Percentiles rank a stretch among this genome's conserved stretches.
phyloP scores from a whole-genome alignment of 2,329 filamentous ascomycete species.

The Sordariomycetes sp. region DNA sequence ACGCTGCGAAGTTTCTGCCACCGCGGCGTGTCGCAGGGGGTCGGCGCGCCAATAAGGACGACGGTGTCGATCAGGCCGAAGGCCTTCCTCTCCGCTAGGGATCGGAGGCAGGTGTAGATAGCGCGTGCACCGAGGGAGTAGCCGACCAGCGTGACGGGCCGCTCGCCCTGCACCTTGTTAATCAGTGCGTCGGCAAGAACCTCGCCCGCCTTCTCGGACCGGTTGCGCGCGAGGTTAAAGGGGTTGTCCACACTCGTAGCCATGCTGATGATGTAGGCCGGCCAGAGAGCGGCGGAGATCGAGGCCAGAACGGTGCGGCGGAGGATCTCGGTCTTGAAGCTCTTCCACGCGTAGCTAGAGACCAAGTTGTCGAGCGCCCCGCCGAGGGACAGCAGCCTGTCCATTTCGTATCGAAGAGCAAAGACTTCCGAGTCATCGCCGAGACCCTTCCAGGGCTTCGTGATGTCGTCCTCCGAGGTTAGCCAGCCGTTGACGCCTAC shows the following conservation, averaged over 20 bases:
- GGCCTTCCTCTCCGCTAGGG: conserved; percentile 63
- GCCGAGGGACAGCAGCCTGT: conserved; percentile 66
- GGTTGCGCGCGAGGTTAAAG: conserved; percentile 64
- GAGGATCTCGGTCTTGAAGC: conserved; percentile 65
- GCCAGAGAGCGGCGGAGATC: conserved; percentile 59
- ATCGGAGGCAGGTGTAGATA: conserved; percentile 72
- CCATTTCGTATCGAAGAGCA: conserved; percentile 73
- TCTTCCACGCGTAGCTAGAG: conserved; percentile 62
- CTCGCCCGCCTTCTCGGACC: conserved; percentile 69
- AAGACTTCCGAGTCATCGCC: conserved; percentile 67
- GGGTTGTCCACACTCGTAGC: conserved; percentile 69
- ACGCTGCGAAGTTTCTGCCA: conserved; percentile 72
- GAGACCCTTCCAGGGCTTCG: conserved; percentile 69
- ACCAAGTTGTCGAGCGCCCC: conserved; percentile 63
- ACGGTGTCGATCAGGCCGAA: conserved; percentile 80
- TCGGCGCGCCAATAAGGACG: conserved; percentile 71
- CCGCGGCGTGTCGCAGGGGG: conserved; percentile 58
- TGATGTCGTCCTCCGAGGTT: conserved; percentile 61
- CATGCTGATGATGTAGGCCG: conserved; percentile 54
- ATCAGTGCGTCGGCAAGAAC: conserved; percentile 75
- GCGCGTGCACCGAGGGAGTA: conserved; percentile 75
- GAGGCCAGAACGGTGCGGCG: conserved; percentile 60
- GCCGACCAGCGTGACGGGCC: conserved; percentile 69
- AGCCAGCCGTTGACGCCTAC: conserved; percentile 87
- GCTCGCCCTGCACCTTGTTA: conserved; percentile 71